phyloP scores from a whole-genome alignment of 257 asterid genomes.

The Solanum virginianum region DNA sequence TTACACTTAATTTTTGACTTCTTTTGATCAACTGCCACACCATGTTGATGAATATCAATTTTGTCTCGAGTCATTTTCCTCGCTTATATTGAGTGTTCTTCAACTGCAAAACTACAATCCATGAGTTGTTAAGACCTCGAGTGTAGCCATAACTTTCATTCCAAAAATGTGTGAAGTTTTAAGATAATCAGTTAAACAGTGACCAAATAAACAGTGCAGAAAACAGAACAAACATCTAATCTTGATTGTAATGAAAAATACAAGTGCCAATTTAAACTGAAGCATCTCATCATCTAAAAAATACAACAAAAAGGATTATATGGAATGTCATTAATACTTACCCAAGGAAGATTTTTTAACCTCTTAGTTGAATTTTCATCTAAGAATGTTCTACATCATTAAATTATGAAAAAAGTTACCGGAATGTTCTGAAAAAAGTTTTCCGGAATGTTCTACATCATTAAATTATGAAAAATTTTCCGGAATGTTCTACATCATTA shows the following conservation, averaged over 20 bases:
- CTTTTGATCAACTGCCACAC: not conserved
- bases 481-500: not conserved
- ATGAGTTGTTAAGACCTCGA: not conserved
- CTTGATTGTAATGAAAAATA: not conserved
- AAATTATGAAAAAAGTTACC: too few relatives aligned
- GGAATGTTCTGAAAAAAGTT: too few relatives aligned
- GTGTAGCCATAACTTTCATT: not conserved
- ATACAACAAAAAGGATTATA: not conserved
- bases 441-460: not conserved
- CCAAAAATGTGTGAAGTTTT: not conserved
- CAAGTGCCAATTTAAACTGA: not conserved
- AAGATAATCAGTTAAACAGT: not conserved
- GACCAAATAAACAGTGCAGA: not conserved
- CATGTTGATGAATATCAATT: slow-evolving; percentile 1
- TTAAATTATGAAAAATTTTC: not conserved
- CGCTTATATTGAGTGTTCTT: not conserved
- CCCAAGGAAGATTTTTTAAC: not conserved
- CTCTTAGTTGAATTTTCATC: not conserved
- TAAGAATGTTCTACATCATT: not conserved
- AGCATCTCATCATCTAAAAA: not conserved
- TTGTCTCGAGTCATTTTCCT: not conserved
- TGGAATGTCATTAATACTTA: not conserved
- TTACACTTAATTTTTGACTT: slow-evolving; percentile 6
- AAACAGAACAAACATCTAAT: not conserved
- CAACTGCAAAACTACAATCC: not conserved